Evolutionary conservation across 352 stramenopile species (phyloP).

Genomic region (Pythium diclinum): DNA sequence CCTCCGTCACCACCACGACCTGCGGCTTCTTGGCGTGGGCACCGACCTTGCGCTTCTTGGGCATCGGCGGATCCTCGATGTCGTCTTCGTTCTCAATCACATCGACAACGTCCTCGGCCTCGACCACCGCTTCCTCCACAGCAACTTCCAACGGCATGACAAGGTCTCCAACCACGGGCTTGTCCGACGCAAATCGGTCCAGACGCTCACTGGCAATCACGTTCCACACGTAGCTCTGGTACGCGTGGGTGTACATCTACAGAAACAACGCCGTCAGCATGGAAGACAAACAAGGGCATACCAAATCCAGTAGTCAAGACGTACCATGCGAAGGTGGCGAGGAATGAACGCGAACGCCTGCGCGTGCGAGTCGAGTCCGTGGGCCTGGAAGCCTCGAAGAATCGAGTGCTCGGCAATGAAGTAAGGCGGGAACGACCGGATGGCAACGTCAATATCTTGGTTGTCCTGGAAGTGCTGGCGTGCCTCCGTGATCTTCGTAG

Average conservation of each 20-base stretch:
- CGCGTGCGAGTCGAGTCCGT: conserved; percentile 54
- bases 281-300: background rate
- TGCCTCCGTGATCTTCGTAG: conserved; percentile 68
- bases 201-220: conserved; percentile 88
- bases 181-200: conserved; percentile 54
- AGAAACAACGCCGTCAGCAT: background rate
- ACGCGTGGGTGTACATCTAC: conserved; percentile 88
- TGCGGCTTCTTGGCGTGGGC: conserved; percentile 9
- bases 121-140: conserved; percentile 8
- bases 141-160: conserved; percentile 51
- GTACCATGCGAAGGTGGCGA: conserved; percentile 82
- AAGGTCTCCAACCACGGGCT: conserved; percentile 89
- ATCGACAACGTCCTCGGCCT: conserved; percentile 7
- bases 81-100: conserved; percentile 35
- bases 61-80: conserved; percentile 16
- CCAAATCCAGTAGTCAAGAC: background rate
- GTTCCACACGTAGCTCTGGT: conserved; percentile 98
- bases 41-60: conserved; percentile 35
- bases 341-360: conserved; percentile 76
- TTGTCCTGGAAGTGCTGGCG: conserved; percentile 62
- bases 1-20: conserved; percentile 68
- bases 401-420: conserved; percentile 78
- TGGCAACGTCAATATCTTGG: conserved; percentile 49
- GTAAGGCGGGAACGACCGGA: conserved; percentile 70
- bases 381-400: conserved; percentile 53